Evolutionary conservation across 2,329 filamentous ascomycete species (phyloP).

Genomic region (Ilyonectria destructans): DNA sequence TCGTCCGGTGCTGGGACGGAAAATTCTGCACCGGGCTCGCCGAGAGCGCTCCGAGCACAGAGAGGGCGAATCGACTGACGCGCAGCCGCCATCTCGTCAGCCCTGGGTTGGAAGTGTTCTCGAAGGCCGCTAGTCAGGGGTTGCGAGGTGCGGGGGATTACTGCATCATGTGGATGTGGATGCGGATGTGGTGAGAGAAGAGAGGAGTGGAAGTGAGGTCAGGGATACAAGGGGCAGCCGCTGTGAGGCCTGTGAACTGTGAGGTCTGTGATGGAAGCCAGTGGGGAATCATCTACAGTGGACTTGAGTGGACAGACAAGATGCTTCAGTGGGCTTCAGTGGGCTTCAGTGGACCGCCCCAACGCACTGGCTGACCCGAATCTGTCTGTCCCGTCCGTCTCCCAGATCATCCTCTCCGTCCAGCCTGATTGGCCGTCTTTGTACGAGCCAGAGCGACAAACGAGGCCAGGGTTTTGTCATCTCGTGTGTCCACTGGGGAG

Average conservation of each 20-base stretch:
- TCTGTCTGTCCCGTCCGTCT: background rate
- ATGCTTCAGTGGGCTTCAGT: too few relatives aligned
- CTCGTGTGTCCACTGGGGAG: background rate
- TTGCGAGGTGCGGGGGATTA: too few relatives aligned
- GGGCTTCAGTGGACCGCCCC: too few relatives aligned
- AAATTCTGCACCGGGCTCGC: conserved; percentile 27
- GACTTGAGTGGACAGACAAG: too few relatives aligned
- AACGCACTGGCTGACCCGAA: background rate
- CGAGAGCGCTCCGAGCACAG: conserved; percentile 6
- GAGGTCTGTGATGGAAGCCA: too few relatives aligned
- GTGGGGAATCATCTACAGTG: too few relatives aligned
- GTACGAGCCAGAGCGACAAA: background rate
- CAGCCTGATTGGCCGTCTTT: background rate
- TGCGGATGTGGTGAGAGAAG: too few relatives aligned
- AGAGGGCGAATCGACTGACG: background rate
- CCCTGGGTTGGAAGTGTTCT: conserved; percentile 30
- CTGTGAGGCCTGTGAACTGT: too few relatives aligned
- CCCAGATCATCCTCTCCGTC: background rate
- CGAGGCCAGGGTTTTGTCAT: background rate
- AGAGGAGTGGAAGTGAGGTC: too few relatives aligned
- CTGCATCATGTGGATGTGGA: too few relatives aligned
- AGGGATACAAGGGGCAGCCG: too few relatives aligned
- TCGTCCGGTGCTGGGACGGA: conserved; percentile 1
- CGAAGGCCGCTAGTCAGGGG: conserved; percentile 25
- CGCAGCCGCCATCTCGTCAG: conserved; percentile 32